Evolutionary conservation across 495 filamentous ascomycete genomes (phyloP), one percentile per base, ranked within the genome.

Genomic region (Staphylotrichum tortipilum): DNA sequence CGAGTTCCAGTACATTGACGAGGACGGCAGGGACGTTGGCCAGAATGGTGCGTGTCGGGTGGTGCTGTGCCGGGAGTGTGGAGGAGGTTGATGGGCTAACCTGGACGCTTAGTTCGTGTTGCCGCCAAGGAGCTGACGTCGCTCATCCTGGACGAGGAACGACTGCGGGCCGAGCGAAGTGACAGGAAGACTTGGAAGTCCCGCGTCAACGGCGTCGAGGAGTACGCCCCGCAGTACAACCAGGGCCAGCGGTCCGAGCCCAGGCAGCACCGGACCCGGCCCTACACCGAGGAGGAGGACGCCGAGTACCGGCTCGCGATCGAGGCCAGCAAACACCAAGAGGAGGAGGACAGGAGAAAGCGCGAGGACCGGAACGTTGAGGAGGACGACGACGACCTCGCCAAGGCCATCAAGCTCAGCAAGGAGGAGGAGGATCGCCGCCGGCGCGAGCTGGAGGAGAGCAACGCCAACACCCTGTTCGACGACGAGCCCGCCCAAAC

Each of bases 101-200:
- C 7, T 41, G 10, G 40, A 18, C 21, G 34, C 30, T 23, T 61
- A 99, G 94, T 99, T 31, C 86, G 94, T 44, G 82, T 95, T 57
- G 90, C 94, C 23, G 94, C 94, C 26, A 96, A 94, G 64, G 94
- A 99, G 72, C 79, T 99, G 37, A 96, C 91, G 0, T 79, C 89
- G n/a, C 73, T 99, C 49, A 82, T 99, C 54, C 69, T 92, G 56
- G 92, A 99, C 65, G 94, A 99, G 68, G 94, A 99, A 59, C 79
- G 94, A 56, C 64, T 99, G 59, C 88, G 94, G 50, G 82, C 79
- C 38, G 94, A 99, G 70, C 84, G 94, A 52, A 87, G 79, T 47
- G 91, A 96, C 61, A 82, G 94, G 34, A 95, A 88, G 63, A 79
- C 83, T 7, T 99, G 94, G 94, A 99, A 99, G 67, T 94, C 89